A percentile compares a stretch with the other conserved stretches of the same genome.
Evolutionary conservation across 331 rosid genomes (phyloP).

Genomic region (Pyracantha coccinea): DNA sequence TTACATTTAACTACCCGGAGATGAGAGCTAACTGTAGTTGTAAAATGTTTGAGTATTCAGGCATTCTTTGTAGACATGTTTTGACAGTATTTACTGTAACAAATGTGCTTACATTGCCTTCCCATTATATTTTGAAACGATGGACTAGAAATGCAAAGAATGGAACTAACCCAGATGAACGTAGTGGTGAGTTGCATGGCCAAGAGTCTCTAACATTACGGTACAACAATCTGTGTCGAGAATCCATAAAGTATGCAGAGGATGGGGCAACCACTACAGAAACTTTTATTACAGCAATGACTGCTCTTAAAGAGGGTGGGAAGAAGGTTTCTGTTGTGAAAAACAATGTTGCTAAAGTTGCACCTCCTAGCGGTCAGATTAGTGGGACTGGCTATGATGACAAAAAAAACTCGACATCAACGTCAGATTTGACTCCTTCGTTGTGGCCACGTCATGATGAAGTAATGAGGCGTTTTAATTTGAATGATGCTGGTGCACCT

Average conservation of each 20-base stretch:
- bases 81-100: constrained; percentile 87
- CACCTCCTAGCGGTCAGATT: constrained; percentile 50
- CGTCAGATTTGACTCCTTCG: constrained; percentile 61
- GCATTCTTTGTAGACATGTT: constrained; percentile 88
- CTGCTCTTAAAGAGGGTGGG: constrained; percentile 67
- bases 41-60: constrained; percentile 92
- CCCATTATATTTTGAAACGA: constrained; percentile 82
- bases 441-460: constrained; percentile 92
- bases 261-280: constrained; percentile 75
- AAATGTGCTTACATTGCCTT: constrained; percentile 76
- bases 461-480: constrained; percentile 63
- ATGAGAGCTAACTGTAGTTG: constrained; percentile 88
- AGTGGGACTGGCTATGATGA: constrained; percentile 52
- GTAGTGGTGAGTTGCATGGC: constrained; percentile 43
- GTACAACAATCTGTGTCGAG: constrained; percentile 66
- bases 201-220: constrained; percentile 62
- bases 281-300: constrained; percentile 64
- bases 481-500: constrained; percentile 61
- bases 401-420: constrained; percentile 41
- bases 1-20: constrained; percentile 59
- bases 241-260: constrained; percentile 81
- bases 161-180: constrained; percentile 50
- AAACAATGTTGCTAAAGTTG: constrained; percentile 64
- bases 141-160: constrained; percentile 90
- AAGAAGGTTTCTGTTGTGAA: constrained; percentile 59